Base-by-base conservation (phyloP, 2,329 filamentous ascomycete species). In the Cryphonectria japonica region DNA sequence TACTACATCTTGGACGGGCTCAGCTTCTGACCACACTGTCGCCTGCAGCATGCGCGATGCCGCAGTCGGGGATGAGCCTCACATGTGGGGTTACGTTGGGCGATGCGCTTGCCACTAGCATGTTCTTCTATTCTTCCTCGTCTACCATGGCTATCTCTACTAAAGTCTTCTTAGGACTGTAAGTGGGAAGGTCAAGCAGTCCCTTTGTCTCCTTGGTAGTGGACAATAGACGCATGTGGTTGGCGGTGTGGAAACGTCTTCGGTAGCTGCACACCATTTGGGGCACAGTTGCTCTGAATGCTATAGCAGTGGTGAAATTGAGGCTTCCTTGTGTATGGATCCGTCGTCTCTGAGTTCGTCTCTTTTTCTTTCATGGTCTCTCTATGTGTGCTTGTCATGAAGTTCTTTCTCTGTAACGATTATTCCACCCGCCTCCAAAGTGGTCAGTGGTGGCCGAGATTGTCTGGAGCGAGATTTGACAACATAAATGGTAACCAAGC, bases 1-100 rank as follows among this genome's bases (percentile, higher is more conserved):
- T 43, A 43, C 41, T 43, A 16, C 14, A 43, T 32, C 59, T 37
- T 52, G 39, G 61, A 63, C 62, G 69, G 68, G 52, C 63, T 72
- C 70, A 43, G 29, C 54, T 52, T 43, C 60, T 67, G 39, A 65
- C 68, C 43, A 29, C 46, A 37, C 22, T 41, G 32, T 26, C 19
- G 32, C 54, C 34, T 19, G 52, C 32, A 14, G 64, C 5, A 11
- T 34, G n/a, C 8, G 26, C 29, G 13, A 43, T 43, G 14, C 22
- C 41, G 37, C 29, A n/a, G 65, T 37, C 46, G 26, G 52, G 11
- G 11, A 32, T 60, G 16, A 67, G 52, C 65, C 32, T 61, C 19
- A 50, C 16, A 16, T 22, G 7, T 16, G 43, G 5, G 19, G 16
- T n/a, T 50, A n/a, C 46, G 22, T 50, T 50, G 46, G 46, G 46